Evolutionary conservation across 179 eudicot genomes (phyloP).

Genomic region (Dionaea muscipula): DNA sequence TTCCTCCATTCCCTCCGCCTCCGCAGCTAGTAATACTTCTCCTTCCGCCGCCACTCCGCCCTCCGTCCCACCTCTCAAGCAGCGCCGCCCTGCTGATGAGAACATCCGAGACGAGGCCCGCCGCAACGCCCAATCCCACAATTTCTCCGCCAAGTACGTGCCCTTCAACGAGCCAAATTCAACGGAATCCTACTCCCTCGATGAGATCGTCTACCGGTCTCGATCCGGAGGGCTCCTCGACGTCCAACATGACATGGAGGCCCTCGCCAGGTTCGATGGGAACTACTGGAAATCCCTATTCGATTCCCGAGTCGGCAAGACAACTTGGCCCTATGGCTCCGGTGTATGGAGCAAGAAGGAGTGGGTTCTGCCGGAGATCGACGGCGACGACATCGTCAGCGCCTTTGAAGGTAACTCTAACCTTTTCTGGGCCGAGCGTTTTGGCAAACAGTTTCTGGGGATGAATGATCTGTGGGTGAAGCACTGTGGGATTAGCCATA

Average conservation of each 20-base stretch:
- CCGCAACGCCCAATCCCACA: conserved; percentile 28
- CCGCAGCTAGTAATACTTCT: background rate
- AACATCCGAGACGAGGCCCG: conserved; percentile 76
- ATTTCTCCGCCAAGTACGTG: conserved; percentile 46
- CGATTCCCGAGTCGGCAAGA: conserved; percentile 63
- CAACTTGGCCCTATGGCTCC: conserved; percentile 82
- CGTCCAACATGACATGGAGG: conserved; percentile 60
- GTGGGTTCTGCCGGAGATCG: conserved; percentile 75
- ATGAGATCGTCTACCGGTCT: conserved; percentile 69
- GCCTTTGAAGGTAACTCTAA: conserved; percentile 83
- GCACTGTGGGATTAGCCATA: conserved; percentile 81
- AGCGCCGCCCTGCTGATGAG: conserved; percentile 37
- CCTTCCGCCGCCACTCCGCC: conserved; percentile 8
- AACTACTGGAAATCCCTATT: conserved; percentile 55
- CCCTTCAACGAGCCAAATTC: conserved; percentile 30
- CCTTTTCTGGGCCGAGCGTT: conserved; percentile 82
- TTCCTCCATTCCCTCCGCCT: conserved; percentile 7
- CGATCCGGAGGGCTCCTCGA: conserved; percentile 60
- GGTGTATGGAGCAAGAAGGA: conserved; percentile 89
- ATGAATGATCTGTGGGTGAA: conserved; percentile 93
- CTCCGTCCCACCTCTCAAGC: conserved; percentile 14
- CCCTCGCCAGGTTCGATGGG: conserved; percentile 42
- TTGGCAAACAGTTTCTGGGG: conserved; percentile 50
- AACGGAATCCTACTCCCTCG: conserved; percentile 65
- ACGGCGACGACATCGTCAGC: conserved; percentile 48